These are phyloP conservation scores for Bretziella fagacearum DNA, from an alignment of 2,329 filamentous ascomycete species.

Conservation along the genomic window DNA sequence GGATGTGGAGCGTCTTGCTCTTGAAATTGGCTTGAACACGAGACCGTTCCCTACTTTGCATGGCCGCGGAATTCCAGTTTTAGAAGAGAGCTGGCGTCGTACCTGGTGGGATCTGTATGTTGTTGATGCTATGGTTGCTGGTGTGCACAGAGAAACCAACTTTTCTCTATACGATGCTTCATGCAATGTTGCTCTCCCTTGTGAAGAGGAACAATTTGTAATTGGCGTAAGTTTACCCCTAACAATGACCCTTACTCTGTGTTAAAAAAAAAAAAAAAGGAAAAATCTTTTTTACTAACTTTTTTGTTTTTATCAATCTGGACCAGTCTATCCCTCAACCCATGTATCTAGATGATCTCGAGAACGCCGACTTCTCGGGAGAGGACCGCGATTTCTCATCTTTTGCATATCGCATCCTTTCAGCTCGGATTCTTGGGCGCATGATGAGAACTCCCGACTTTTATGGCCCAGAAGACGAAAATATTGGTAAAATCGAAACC, in stretches of 20 bases:
- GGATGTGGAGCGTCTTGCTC: slow-evolving; percentile 51
- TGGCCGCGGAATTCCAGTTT: slow-evolving; percentile 44
- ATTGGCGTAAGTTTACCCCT: slow-evolving; percentile 38
- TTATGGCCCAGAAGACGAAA: slow-evolving; percentile 36
- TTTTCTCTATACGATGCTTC: slow-evolving; percentile 52
- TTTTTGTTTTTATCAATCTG: too few species aligned
- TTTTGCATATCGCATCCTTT: slow-evolving; percentile 69
- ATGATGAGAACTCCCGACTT: slow-evolving; percentile 45
- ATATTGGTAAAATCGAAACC: slow-evolving; percentile 33
- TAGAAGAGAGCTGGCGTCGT: slow-evolving; percentile 70
- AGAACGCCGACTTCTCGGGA: slow-evolving; percentile 55
- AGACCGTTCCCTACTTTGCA: slow-evolving; percentile 47
- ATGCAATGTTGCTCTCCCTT: slow-evolving; percentile 57
- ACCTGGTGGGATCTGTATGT: slow-evolving; percentile 82
- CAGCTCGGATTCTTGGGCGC: slow-evolving; percentile 58
- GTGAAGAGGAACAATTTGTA: slow-evolving; percentile 60
- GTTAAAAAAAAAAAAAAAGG: too few species aligned
- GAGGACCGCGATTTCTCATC: slow-evolving; percentile 62
- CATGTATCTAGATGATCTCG: slow-evolving; percentile 55
- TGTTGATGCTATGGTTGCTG: slow-evolving; percentile 71
- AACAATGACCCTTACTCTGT: too few species aligned
- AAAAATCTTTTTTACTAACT: too few species aligned
- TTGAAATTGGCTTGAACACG: slow-evolving; percentile 61
- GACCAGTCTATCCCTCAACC: slow-evolving; percentile 38
- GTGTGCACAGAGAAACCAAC: slow-evolving; percentile 55